A percentile compares a stretch with the other conserved stretches of the same genome.
Conservation (phyloP, 176 grass and related monocot species). For the Aegilops bicornis region DNA sequence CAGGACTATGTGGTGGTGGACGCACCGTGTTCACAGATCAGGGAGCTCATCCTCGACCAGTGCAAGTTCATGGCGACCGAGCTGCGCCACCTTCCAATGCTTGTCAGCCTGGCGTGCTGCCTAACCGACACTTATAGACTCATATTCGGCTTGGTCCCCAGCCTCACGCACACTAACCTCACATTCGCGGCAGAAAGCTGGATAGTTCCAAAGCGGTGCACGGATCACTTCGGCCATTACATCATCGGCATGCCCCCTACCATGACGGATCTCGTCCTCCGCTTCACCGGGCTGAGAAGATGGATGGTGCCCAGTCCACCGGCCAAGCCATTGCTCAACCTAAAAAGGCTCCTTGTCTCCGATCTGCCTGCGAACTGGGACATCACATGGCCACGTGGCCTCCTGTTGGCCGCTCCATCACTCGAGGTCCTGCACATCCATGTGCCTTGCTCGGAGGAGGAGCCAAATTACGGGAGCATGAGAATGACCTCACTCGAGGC, state of each 20-base stretch:
- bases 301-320: not conserved
- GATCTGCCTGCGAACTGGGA: not conserved
- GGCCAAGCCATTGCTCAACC: not conserved
- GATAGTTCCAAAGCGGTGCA: not conserved
- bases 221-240: not conserved
- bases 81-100: not conserved
- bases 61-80: not conserved
- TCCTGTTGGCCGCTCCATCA: no score
- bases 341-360: not conserved
- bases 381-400: not conserved
- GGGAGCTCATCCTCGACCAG: constrained; percentile 14
- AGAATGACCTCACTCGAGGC: not conserved
- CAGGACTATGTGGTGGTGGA: not conserved
- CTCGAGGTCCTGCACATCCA: not conserved
- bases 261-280: not conserved
- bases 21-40: not conserved
- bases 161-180: constrained; percentile 9
- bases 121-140: not conserved
- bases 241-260: not conserved
- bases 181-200: not conserved
- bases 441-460: not conserved
- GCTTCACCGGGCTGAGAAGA: not conserved
- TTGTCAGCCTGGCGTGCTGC: constrained; percentile 11
- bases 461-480: not conserved
- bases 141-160: not conserved